Conservation (phyloP, 805 yeast species). For the Spathaspora sp. region DNA sequence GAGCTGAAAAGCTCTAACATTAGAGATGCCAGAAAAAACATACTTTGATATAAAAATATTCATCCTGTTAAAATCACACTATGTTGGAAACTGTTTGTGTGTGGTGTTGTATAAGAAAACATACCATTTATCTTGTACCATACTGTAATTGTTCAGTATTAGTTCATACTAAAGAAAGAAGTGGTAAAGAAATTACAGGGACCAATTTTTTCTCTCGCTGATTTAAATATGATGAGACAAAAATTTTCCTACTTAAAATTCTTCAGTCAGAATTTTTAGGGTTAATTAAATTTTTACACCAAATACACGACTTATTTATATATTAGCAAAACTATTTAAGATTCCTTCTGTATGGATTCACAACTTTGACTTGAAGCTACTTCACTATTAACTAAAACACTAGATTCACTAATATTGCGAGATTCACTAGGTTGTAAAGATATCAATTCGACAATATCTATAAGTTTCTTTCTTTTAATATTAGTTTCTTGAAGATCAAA, state of each 20-base stretch:
- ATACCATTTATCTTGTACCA: neutral
- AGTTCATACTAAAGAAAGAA: neutral
- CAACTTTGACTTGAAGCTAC: neutral
- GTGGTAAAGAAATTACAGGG: neutral
- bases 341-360: neutral
- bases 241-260: neutral
- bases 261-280: neutral
- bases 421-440: neutral
- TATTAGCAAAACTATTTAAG: neutral
- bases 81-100: neutral
- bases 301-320: neutral
- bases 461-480: slow-evolving; percentile 31
- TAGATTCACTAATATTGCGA: neutral
- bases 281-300: neutral
- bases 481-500: slow-evolving; percentile 47
- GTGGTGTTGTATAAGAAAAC: neutral
- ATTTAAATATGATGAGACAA: neutral
- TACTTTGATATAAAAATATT: slow-evolving; percentile 27
- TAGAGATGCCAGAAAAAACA: slow-evolving; percentile 90
- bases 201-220: neutral
- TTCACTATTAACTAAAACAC: neutral
- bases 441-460: slow-evolving; percentile 16
- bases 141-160: neutral
- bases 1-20: slow-evolving; percentile 77
- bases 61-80: slow-evolving; percentile 26